Percentiles rank a stretch among this genome's conserved stretches.
Conservation (phyloP, 805 yeast species). For the Suhomyces canberraensis region DNA sequence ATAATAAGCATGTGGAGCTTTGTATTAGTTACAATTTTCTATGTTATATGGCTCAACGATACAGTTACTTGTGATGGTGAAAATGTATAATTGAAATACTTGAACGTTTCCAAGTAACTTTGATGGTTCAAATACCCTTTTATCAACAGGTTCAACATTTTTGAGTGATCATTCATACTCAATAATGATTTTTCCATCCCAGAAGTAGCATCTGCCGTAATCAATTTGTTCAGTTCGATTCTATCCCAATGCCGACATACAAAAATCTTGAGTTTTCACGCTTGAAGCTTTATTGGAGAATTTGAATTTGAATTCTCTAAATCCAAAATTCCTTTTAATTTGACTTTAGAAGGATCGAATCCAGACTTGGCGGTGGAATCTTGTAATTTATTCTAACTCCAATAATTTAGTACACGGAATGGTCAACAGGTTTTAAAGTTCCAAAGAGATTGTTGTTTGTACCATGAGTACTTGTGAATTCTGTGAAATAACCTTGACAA, state of each 20-base stretch:
- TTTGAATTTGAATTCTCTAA: slow-evolving; percentile 57
- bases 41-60: no score
- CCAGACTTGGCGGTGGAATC: slow-evolving; percentile 9
- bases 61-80: no score
- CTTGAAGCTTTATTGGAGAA: slow-evolving; percentile 49
- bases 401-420: slow-evolving; percentile 30
- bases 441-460: slow-evolving; percentile 8
- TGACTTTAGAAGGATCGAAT: slow-evolving; percentile 12
- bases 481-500: slow-evolving; percentile 23
- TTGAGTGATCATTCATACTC: slow-evolving; percentile 21
- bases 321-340: slow-evolving; percentile 55
- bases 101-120: slow-evolving; percentile 35
- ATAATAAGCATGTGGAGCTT: no score
- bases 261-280: slow-evolving; percentile 17
- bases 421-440: slow-evolving; percentile 15
- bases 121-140: slow-evolving; percentile 39
- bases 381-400: slow-evolving; percentile 30
- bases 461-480: slow-evolving; percentile 19
- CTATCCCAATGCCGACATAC: slow-evolving; percentile 19
- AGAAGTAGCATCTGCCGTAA: slow-evolving; percentile 1
- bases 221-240: slow-evolving; percentile 11
- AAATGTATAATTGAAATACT: slow-evolving; percentile 27
- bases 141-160: slow-evolving; percentile 29
- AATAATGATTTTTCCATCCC: slow-evolving; percentile 7
- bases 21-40: no score